Evolutionary conservation across 2,329 filamentous ascomycete species (phyloP).

Genomic region (Fusarium caatingaense): DNA sequence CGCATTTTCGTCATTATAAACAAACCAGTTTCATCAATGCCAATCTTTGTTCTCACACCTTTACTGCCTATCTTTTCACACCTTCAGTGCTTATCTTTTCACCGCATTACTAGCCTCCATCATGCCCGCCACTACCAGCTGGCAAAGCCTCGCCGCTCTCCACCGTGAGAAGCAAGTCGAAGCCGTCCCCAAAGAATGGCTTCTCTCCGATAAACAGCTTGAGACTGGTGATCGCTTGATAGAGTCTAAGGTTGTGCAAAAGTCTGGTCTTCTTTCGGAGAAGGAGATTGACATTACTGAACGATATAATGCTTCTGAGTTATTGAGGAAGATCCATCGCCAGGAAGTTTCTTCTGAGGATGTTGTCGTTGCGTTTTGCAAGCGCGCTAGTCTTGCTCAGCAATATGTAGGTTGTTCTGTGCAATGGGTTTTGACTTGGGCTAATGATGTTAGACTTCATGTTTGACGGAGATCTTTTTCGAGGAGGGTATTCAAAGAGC

Average conservation of each 20-base stretch:
- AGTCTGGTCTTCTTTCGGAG: slow-evolving; percentile 26
- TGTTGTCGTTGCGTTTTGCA: slow-evolving; percentile 37
- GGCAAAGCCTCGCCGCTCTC: slow-evolving; percentile 36
- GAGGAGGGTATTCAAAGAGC: slow-evolving; percentile 34
- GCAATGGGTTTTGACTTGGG: too few relatives aligned
- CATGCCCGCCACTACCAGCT: slow-evolving; percentile 34
- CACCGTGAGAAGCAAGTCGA: slow-evolving; percentile 34
- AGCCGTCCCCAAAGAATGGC: slow-evolving; percentile 30
- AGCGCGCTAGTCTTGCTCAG: slow-evolving; percentile 40
- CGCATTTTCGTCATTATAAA: slow-evolving; percentile 1
- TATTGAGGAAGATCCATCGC: slow-evolving; percentile 23
- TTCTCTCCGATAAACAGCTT: slow-evolving; percentile 14
- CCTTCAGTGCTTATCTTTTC: background rate
- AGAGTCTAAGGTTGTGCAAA: slow-evolving; percentile 16
- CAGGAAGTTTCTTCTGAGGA: slow-evolving; percentile 35
- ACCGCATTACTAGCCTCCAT: background rate
- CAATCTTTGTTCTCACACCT: background rate
- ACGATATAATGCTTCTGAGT: slow-evolving; percentile 22
- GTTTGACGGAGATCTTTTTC: slow-evolving; percentile 39
- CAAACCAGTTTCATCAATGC: background rate
- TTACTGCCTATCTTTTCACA: background rate
- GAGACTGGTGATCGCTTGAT: slow-evolving; percentile 15
- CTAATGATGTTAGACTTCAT: slow-evolving; percentile 25
- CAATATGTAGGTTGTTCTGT: too few relatives aligned
- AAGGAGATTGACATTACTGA: slow-evolving; percentile 34